A percentile compares a stretch with the other conserved stretches of the same genome.
Evolutionary conservation across 1,284 basidiomycete genomes (phyloP).

Genomic region (Ganoderma boninense): DNA sequence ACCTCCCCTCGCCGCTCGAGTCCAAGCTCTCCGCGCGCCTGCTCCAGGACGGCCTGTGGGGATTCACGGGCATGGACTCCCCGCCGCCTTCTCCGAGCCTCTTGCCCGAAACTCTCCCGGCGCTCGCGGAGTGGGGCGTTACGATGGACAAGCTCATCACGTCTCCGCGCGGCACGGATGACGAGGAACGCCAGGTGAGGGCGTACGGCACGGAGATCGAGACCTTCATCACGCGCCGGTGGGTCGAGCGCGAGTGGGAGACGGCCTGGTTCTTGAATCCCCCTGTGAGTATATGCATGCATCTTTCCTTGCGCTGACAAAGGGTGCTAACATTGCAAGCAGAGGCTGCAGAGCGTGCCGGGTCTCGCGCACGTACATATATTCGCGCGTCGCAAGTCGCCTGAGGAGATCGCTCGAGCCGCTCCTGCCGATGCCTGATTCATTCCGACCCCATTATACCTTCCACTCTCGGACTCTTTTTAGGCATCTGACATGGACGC

Average conservation of each 20-base stretch:
- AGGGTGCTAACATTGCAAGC: slow-evolving; percentile 11
- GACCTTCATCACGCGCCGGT: slow-evolving; percentile 66
- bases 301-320: neutral
- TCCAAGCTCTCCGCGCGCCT: slow-evolving; percentile 58
- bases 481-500: slow-evolving; percentile 5
- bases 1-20: slow-evolving; percentile 50
- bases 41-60: slow-evolving; percentile 77
- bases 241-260: slow-evolving; percentile 78
- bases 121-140: slow-evolving; percentile 73
- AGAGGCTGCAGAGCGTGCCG: slow-evolving; percentile 82
- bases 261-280: slow-evolving; percentile 90
- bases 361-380: slow-evolving; percentile 84
- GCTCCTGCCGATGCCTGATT: neutral
- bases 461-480: neutral
- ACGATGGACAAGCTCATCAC: slow-evolving; percentile 66
- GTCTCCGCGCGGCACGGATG: slow-evolving; percentile 54
- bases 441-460: neutral
- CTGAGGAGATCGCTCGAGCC: slow-evolving; percentile 36
- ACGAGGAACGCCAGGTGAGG: slow-evolving; percentile 60
- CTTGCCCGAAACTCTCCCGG: slow-evolving; percentile 64
- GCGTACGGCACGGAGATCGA: slow-evolving; percentile 65
- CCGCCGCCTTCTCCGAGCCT: slow-evolving; percentile 70
- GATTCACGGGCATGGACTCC: slow-evolving; percentile 70
- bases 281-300: slow-evolving; percentile 62
- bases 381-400: slow-evolving; percentile 67